These are phyloP conservation scores for Candida chilensis DNA, from an alignment of 805 yeast genomes.

Conservation along the genomic window DNA sequence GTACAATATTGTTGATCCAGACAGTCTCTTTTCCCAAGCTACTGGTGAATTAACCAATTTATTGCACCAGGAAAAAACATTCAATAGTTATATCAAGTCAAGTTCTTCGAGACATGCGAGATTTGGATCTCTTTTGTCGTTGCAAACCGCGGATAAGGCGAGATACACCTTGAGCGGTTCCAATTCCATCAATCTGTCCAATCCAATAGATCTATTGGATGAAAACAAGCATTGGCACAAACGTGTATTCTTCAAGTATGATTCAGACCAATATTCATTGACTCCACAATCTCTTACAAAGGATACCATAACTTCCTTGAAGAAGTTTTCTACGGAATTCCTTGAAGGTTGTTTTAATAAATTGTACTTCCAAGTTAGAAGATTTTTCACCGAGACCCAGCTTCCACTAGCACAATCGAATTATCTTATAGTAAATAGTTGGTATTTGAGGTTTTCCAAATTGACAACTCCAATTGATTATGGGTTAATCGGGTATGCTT, in stretches of 20 bases:
- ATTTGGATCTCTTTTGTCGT: slow-evolving; percentile 78
- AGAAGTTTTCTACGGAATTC: slow-evolving; percentile 45
- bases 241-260: slow-evolving; percentile 23
- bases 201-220: slow-evolving; percentile 59
- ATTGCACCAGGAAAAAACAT: slow-evolving; percentile 49
- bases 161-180: slow-evolving; percentile 58
- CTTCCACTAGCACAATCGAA: slow-evolving; percentile 1
- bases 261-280: slow-evolving; percentile 24
- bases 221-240: slow-evolving; percentile 57
- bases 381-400: slow-evolving; percentile 30
- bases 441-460: too few species aligned
- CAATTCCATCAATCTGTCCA: too few species aligned
- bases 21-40: slow-evolving; percentile 13
- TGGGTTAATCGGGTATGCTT: slow-evolving; percentile 41
- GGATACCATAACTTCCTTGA: slow-evolving; percentile 18
- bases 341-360: slow-evolving; percentile 71
- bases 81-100: slow-evolving; percentile 38
- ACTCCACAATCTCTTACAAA: slow-evolving; percentile 16
- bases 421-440: too few species aligned
- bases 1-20: slow-evolving; percentile 43
- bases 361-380: slow-evolving; percentile 44
- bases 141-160: slow-evolving; percentile 51
- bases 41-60: slow-evolving; percentile 32
- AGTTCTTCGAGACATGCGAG: slow-evolving; percentile 74
- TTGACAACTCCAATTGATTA: slow-evolving; percentile 17